Conservation (phyloP, 345 rosid genomes). For the Dipteronia dyeriana region DNA sequence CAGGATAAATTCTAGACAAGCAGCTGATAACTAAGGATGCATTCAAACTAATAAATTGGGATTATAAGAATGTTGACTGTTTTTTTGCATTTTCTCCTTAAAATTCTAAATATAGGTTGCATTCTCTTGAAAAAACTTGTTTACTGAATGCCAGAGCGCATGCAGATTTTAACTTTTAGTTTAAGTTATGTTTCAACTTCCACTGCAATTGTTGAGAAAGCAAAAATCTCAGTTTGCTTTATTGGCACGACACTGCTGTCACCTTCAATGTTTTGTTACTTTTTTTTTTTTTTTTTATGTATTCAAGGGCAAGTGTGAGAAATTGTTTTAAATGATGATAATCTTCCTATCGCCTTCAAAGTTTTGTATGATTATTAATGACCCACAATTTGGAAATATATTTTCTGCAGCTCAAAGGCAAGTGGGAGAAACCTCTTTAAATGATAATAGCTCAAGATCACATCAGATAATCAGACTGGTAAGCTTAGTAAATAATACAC, state of each 20-base stretch:
- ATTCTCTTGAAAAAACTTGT: neutral
- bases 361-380: constrained; percentile 8
- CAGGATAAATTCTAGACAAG: neutral
- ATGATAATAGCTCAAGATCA: constrained; percentile 94
- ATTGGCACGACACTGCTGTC: neutral
- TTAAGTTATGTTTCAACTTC: neutral
- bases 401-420: constrained; percentile 82
- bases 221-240: constrained; percentile 1
- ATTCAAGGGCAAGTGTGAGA: neutral
- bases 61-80: neutral
- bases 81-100: neutral
- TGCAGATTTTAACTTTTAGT: neutral
- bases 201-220: neutral
- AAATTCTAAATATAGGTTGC: neutral
- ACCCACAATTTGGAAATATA: constrained; percentile 10
- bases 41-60: neutral
- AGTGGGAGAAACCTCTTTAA: constrained; percentile 91
- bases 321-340: neutral
- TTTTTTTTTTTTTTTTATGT: neutral
- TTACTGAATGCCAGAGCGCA: neutral
- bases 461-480: constrained; percentile 98
- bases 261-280: neutral
- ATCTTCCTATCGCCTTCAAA: neutral
- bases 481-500: constrained; percentile 22
- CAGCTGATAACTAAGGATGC: neutral